Conservation (phyloP, 805 yeast genomes). For the Diddensiella transvaalensis region DNA sequence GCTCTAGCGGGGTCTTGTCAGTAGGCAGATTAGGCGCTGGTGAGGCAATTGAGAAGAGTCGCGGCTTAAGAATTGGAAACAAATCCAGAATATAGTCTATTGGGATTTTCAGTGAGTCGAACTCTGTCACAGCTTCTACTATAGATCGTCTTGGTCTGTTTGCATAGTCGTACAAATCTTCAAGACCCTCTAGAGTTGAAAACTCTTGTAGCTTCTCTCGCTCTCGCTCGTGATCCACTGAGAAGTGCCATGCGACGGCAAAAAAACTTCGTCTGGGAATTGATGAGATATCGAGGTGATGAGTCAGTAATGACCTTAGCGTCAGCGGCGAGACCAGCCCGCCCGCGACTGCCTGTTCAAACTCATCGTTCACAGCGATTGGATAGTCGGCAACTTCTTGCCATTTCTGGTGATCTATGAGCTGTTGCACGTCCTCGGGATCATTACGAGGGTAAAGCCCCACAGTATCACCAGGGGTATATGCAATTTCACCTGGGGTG, state of each 20-base stretch:
- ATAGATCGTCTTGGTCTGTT: constrained; percentile 87
- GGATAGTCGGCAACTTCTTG: constrained; percentile 61
- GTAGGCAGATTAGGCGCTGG: constrained; percentile 7
- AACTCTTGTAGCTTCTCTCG: constrained; percentile 73
- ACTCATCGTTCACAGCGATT: constrained; percentile 37
- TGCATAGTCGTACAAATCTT: constrained; percentile 87
- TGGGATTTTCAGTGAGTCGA: constrained; percentile 72
- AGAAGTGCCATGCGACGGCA: constrained; percentile 67
- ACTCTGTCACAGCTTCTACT: constrained; percentile 78
- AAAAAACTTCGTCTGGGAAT: constrained; percentile 86
- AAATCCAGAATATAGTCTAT: constrained; percentile 69
- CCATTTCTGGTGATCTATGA: constrained; percentile 76
- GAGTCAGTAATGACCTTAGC: constrained; percentile 63
- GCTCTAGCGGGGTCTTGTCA: constrained; percentile 42
- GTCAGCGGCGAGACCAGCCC: constrained; percentile 63
- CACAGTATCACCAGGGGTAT: constrained; percentile 77
- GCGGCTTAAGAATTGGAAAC: constrained; percentile 73
- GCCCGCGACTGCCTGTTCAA: constrained; percentile 26
- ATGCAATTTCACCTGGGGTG: constrained; percentile 31
- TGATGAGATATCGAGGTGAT: constrained; percentile 77
- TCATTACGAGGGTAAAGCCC: constrained; percentile 74
- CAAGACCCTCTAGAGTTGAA: constrained; percentile 61
- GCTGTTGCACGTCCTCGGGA: constrained; percentile 54
- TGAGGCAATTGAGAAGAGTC: constrained; percentile 84
- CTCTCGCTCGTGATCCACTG: constrained; percentile 64